Base-by-base conservation (phyloP, 2,329 filamentous ascomycete species). In the Hansfordia pulvinata region DNA sequence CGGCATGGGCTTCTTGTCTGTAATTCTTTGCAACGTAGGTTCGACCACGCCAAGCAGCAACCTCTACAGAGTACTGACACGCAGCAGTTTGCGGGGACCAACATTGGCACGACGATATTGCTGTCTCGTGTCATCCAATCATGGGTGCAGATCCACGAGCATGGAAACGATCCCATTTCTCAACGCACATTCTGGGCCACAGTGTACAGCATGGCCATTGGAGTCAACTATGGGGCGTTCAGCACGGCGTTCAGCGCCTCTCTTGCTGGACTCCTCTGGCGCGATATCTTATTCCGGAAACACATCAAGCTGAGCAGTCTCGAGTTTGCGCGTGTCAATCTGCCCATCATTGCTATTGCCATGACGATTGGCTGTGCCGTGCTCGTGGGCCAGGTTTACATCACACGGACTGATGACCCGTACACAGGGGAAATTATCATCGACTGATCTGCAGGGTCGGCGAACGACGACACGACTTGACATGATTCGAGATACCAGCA, bases 181-280 rank as follows among this genome's bases (percentile, higher is more conserved):
- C 54, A 81, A 22, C 63, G 76, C 4, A 77, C 66, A 0, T 81
- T 81, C 43, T 82, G 76, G 76, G 77, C 66, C 0, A 78, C 76
- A 0, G 68, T 83, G 0, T 83, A 83, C 47, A 69, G 66, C 45
- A 79, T 83, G 74, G 77, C 77, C 0, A 52, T 84, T 0, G 76
- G 76, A 3, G 73, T 82, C 33, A 83, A 84, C 45, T 83, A 74
- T 31, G 77, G 77, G 4, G 78, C 77, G 0, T 83, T 82, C 42
- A 80, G 75, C 42, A 69, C 70, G 0, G 73, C 75, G 0, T 80
- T 84, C 38, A 79, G 73, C 35, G 77, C 76, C 0, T 80, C 76
- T 0, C 49, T 83, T 2, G 78, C 78, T 2, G 78, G 77, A 2
- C 56, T 84, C 7, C 52, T 83, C 0, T 84, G 78, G 78, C 60